Conservation (phyloP, 257 asterid genomes). For the Fraxinus cuspidata region DNA sequence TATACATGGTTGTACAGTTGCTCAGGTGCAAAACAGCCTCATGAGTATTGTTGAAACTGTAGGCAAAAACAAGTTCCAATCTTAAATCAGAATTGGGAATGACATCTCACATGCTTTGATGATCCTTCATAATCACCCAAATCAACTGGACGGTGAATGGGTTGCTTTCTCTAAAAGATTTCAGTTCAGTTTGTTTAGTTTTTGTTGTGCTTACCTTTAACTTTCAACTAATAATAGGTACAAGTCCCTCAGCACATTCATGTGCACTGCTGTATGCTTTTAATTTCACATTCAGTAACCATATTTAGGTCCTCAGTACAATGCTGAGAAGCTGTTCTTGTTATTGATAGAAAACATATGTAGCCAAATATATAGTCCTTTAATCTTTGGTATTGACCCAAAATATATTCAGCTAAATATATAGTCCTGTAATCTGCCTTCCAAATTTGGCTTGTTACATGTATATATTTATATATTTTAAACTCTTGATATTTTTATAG, state of each 20-base stretch:
- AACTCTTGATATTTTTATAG: not conserved
- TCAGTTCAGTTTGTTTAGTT: not conserved
- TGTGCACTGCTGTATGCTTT: not conserved
- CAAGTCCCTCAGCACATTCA: not conserved
- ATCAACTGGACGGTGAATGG: not conserved
- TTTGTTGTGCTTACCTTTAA: not conserved
- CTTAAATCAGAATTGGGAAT: not conserved
- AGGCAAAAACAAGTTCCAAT: not conserved
- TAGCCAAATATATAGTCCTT: not conserved
- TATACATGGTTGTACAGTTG: not conserved
- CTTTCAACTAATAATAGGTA: not conserved
- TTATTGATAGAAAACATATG: not conserved
- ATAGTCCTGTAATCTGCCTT: not conserved
- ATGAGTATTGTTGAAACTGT: not conserved
- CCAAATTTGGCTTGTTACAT: not conserved
- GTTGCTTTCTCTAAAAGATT: not conserved
- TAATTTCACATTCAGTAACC: not conserved
- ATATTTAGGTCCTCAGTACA: not conserved
- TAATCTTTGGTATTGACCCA: not conserved
- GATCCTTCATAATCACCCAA: not conserved
- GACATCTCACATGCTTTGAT: not conserved
- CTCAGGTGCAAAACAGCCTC: not conserved
- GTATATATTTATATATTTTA: not conserved
- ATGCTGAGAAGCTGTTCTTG: not conserved
- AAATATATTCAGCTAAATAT: not conserved